Evolutionary conservation across 1,139 yeast genomes (phyloP).

Genomic region (Sugiyamaella paludigena): DNA sequence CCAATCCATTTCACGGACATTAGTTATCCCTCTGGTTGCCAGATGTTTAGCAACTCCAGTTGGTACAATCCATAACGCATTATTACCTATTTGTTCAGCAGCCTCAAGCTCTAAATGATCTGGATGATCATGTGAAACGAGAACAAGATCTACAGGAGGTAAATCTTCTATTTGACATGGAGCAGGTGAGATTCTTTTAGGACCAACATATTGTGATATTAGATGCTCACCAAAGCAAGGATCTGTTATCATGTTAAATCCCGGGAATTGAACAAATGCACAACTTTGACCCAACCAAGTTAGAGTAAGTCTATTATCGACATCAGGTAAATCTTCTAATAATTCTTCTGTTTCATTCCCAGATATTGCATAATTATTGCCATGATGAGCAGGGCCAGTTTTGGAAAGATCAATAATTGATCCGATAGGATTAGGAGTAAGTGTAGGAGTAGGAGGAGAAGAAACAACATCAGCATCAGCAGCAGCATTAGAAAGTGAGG

Average conservation of each 20-base stretch:
- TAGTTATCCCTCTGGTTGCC: conserved; percentile 53
- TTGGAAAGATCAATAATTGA: no score
- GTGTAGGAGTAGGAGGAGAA: no score
- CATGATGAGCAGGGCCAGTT: background rate
- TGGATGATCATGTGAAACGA: conserved; percentile 93
- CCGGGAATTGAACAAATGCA: conserved; percentile 66
- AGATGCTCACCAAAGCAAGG: conserved; percentile 75
- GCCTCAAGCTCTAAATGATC: conserved; percentile 79
- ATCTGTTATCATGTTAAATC: conserved; percentile 76
- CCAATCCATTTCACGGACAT: conserved; percentile 76
- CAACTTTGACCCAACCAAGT: conserved; percentile 97
- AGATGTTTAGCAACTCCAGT: conserved; percentile 65
- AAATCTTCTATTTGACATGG: conserved; percentile 65
- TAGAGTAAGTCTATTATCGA: conserved; percentile 54
- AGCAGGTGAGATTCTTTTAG: conserved; percentile 70
- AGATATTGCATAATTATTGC: background rate
- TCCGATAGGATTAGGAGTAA: no score
- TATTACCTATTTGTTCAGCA: conserved; percentile 56
- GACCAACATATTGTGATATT: conserved; percentile 66
- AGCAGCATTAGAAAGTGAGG: no score
- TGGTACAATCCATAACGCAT: conserved; percentile 81
- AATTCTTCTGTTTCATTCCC: background rate
- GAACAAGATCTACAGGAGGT: conserved; percentile 64
- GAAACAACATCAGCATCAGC: no score
- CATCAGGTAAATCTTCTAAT: conserved; percentile 25